Evolutionary conservation across 2,329 filamentous ascomycete species (phyloP), one percentile per base, ranked within the genome.

Genomic region (Shiraia bambusicola): DNA sequence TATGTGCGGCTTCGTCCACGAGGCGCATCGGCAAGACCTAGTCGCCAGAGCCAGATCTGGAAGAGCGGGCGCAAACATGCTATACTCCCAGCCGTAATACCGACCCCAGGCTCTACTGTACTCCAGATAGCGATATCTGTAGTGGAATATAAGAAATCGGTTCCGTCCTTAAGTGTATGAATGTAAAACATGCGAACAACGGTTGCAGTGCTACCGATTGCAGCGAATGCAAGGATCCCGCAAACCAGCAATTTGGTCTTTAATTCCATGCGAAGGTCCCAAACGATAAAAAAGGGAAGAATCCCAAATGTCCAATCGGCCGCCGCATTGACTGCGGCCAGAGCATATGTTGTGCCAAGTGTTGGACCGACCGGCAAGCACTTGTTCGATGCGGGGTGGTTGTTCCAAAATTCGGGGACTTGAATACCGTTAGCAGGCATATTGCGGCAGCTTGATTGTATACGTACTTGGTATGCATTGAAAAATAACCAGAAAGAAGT

Each of bases 231-330:
- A 35, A 84, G 64, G 31, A 84, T 72, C 5, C 71, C 69, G 8
- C 75, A 74, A 15, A 83, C 66, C 2, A 78, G 72, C 6, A 73
- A 24, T 54, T 82, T 83, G 2, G 74, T 76, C 40, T 68, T 71
- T 6, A 48, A 52, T 32, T 74, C 74, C 74, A 84, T 81, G 40
- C 81, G 74, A 19, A 83, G 58, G 17, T 74, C 71, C 67, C 72
- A 76, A 1, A 84, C 71, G 3, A 84, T 66, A 45, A 76, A 76
- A 7, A 77, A 71, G 2, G 66, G 65, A 2, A 68, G 53, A 4
- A 52, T 56, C 0, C 61, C 62, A n/a, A 67, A 58, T 1, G 50
- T 44, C 64, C 64, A 68, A 35, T 68, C 66, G 1, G 63, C 58
- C 3, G 52, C 37, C 8, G 65, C 60, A 12, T 64, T 67, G 7